Base-by-base conservation (phyloP, 495 filamentous ascomycete genomes). In the Apiosordaria backusii region DNA sequence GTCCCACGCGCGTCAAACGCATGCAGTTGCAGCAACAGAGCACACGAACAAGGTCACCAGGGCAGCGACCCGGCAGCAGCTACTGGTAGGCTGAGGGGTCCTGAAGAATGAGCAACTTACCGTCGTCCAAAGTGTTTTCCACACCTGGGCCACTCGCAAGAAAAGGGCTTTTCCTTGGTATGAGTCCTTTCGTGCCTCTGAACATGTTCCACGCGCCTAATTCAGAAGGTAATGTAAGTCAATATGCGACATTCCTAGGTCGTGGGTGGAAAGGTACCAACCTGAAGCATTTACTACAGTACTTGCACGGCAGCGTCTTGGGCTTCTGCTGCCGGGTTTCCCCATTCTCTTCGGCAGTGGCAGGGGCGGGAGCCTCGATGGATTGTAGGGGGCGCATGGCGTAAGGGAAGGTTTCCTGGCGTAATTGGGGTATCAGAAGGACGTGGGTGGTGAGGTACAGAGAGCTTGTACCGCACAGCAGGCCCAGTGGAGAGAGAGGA, bases 101-200 rank as follows among this genome's bases (percentile, higher is more conserved):
- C 29, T 35, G 29, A 35, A 35, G 5, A 35, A 45, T 45, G 35
- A 45, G 35, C 9, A 68, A 72, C 80, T 79, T 73, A 85, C 84
- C 83, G 81, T 69, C 85, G 79, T 66, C 82, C 82, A 75, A 86
- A 87, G 3, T 80, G 83, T 72, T 86, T 85, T 66, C 82, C 83
- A 73, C 85, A 87, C 53, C 80, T 73, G 69, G 74, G 75, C 80
- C 80, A 83, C 67, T 69, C 70, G 63, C 85, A 87, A 50, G 79
- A 77, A 72, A 85, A 87, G 2, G 85, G 85, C 73, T 85, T 86
- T 73, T 85, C 81, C 70, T 85, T 85, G 71, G 84, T 87, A 78
- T 87, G 85, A 54, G 84, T 86, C 74, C 85, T 79, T 72, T 87
- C 85, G 70, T 87, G 85, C 64, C 85, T 80, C 73, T 87, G 83